Evolutionary conservation across 768 basidiomycete genomes (phyloP).

Genomic region (Nidula microcarpa): DNA sequence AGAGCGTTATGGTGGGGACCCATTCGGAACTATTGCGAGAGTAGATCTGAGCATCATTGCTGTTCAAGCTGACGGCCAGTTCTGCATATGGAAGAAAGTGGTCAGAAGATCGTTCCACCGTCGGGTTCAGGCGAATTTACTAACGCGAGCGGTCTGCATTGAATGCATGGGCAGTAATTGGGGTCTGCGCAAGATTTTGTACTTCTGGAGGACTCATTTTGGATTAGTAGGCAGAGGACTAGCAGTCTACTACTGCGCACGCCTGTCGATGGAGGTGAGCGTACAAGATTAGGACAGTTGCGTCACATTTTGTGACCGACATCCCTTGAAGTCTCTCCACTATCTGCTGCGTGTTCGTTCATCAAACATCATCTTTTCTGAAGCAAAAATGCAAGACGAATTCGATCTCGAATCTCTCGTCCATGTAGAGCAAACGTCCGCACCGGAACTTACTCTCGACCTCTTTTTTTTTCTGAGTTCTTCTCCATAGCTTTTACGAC

Average conservation of each 20-base stretch:
- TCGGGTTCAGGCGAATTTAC: slow-evolving; percentile 21
- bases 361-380: too few relatives aligned
- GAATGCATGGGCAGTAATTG: slow-evolving; percentile 90
- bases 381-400: slow-evolving; percentile 22
- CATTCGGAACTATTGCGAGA: slow-evolving; percentile 64
- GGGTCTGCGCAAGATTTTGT: slow-evolving; percentile 73
- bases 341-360: too few relatives aligned
- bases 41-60: slow-evolving; percentile 84
- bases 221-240: slow-evolving; percentile 54
- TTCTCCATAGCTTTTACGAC: slow-evolving; percentile 65
- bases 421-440: slow-evolving; percentile 62
- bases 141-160: slow-evolving; percentile 82
- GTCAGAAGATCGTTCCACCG: not conserved
- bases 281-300: not conserved
- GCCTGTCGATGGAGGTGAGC: slow-evolving; percentile 2
- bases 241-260: slow-evolving; percentile 79
- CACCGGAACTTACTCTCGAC: not conserved
- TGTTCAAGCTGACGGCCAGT: slow-evolving; percentile 88
- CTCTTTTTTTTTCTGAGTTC: not conserved
- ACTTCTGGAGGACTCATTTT: slow-evolving; percentile 72
- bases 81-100: slow-evolving; percentile 43
- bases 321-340: too few relatives aligned
- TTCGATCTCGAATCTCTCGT: slow-evolving; percentile 62
- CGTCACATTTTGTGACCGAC: too few relatives aligned
- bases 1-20: slow-evolving; percentile 69